Evolutionary conservation across 805 yeast genomes (phyloP).

Genomic region (Pichia membranifaciens): DNA sequence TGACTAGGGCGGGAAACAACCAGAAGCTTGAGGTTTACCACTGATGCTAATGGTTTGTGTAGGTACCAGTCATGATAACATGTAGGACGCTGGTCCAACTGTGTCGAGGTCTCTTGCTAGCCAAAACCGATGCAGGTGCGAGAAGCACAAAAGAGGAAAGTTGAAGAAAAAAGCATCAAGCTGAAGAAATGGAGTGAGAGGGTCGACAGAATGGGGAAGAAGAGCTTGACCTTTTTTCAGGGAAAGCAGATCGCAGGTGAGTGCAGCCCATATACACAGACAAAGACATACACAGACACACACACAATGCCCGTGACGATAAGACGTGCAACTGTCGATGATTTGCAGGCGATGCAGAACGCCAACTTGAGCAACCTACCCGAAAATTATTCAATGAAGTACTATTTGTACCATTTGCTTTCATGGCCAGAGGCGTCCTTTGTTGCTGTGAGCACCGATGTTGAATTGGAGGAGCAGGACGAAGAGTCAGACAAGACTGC

Average conservation of each 20-base stretch:
- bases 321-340: slow-evolving; percentile 79
- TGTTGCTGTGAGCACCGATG: slow-evolving; percentile 81
- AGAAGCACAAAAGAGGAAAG: background rate
- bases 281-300: too few species aligned
- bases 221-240: too few species aligned
- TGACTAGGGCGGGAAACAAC: background rate
- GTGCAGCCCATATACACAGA: too few species aligned
- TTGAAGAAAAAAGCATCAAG: background rate
- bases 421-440: slow-evolving; percentile 98
- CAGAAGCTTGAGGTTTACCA: too few species aligned
- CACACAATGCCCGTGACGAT: slow-evolving; percentile 71
- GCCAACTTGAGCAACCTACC: slow-evolving; percentile 89
- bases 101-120: background rate
- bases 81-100: too few species aligned
- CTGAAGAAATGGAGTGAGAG: background rate
- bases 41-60: too few species aligned
- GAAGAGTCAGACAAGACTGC: slow-evolving; percentile 12
- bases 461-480: slow-evolving; percentile 27
- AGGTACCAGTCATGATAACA: too few species aligned
- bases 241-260: too few species aligned
- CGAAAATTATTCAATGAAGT: slow-evolving; percentile 87
- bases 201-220: background rate
- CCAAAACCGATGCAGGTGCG: background rate
- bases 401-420: slow-evolving; percentile 86
- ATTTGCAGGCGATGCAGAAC: slow-evolving; percentile 92